A percentile compares a stretch with the other conserved stretches of the same genome.
phyloP scores from a whole-genome alignment of 1,139 yeast genomes.

The Geotrichum australiense region DNA sequence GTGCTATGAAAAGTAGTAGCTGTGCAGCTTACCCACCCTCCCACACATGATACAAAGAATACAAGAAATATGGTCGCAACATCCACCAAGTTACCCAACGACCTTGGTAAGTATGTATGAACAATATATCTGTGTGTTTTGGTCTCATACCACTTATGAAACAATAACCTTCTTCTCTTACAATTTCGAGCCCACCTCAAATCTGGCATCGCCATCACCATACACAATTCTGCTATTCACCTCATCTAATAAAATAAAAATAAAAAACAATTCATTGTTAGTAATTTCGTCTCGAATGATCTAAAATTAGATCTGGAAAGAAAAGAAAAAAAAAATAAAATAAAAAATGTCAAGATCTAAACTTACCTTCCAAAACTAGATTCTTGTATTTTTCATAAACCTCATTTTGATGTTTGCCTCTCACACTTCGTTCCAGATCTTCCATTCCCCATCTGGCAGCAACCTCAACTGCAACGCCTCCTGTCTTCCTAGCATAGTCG shows the following conservation, averaged over 20 bases:
- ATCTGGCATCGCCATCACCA: background rate
- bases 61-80: too few relatives aligned
- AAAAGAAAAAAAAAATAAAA: background rate
- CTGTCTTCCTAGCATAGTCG: slow-evolving; percentile 17
- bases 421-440: slow-evolving; percentile 8
- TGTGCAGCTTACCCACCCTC: too few relatives aligned
- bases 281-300: background rate
- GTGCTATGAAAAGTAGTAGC: too few relatives aligned
- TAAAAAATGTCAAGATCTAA: slow-evolving; percentile 11
- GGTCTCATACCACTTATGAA: too few relatives aligned
- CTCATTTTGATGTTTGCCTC: background rate
- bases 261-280: slow-evolving; percentile 18
- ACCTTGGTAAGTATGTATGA: slow-evolving; percentile 7
- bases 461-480: slow-evolving; percentile 13
- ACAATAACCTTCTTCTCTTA: too few relatives aligned
- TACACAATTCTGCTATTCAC: background rate
- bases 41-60: background rate
- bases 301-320: background rate
- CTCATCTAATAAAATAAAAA: slow-evolving; percentile 10
- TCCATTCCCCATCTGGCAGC: slow-evolving; percentile 20
- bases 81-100: too few relatives aligned
- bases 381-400: slow-evolving; percentile 4
- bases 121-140: slow-evolving; percentile 14
- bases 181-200: too few relatives aligned
- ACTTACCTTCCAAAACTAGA: slow-evolving; percentile 6